Percentiles rank a stretch among this genome's conserved stretches.
These are phyloP conservation scores for Clavispora fructus DNA, from an alignment of 805 yeast species.

Conservation along the genomic window DNA sequence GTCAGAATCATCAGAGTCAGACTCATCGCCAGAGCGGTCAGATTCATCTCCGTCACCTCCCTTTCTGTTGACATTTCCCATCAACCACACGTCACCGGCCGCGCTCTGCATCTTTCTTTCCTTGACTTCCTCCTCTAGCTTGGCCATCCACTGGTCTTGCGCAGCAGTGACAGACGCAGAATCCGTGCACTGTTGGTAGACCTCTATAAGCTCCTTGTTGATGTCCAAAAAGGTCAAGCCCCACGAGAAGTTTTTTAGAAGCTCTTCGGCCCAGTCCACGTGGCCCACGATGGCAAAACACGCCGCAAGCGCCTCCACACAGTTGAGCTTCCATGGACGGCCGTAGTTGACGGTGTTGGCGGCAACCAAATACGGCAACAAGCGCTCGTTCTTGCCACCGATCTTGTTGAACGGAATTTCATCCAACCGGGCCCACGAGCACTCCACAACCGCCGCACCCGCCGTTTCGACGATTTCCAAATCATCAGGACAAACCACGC, in stretches of 20 bases:
- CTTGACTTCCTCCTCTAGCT: constrained; percentile 59
- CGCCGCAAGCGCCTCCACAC: constrained; percentile 97
- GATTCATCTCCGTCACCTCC: constrained; percentile 12
- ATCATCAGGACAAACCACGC: constrained; percentile 88
- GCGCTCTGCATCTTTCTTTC: constrained; percentile 52
- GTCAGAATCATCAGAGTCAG: constrained; percentile 14
- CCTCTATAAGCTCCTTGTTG: constrained; percentile 69
- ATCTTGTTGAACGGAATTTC: constrained; percentile 92
- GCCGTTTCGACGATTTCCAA: constrained; percentile 62
- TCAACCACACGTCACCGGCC: constrained; percentile 65
- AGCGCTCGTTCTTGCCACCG: constrained; percentile 84
- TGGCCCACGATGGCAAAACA: constrained; percentile 93
- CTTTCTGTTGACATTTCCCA: constrained; percentile 67
- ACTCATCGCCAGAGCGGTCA: constrained; percentile 12
- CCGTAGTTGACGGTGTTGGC: constrained; percentile 98
- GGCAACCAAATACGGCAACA: constrained; percentile 88
- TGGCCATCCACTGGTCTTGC: constrained; percentile 68
- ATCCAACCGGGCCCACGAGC: constrained; percentile 97
- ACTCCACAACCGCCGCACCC: constrained; percentile 98
- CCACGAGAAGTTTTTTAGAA: constrained; percentile 84
- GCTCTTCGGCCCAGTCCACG: constrained; percentile 77
- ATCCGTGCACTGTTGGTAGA: constrained; percentile 78
- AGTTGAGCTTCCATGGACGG: constrained; percentile 89
- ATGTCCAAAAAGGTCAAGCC: constrained; percentile 83
- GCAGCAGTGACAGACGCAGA: constrained; percentile 66